Percentiles rank a stretch among this genome's conserved stretches.
Conservation (phyloP, 306 rosid species). For the Alnus rubra region DNA sequence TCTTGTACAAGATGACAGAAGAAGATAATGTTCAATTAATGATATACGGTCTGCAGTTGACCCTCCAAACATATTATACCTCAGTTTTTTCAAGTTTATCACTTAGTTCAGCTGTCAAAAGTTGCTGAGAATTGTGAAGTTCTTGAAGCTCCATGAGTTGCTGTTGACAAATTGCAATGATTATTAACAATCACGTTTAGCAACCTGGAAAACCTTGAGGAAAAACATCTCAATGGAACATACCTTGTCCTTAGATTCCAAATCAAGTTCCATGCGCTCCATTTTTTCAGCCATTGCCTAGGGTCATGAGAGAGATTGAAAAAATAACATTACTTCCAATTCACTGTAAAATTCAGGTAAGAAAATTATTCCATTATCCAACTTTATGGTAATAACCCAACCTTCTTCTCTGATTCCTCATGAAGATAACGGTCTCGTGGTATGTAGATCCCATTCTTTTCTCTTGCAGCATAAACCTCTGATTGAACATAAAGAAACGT, state of each 20-base stretch:
- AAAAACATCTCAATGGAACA: slow-evolving; percentile 28
- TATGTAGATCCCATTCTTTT: slow-evolving; percentile 97
- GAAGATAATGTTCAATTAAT: slow-evolving; percentile 19
- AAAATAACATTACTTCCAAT: slow-evolving; percentile 18
- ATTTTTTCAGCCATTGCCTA: slow-evolving; percentile 98
- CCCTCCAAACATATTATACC: slow-evolving; percentile 42
- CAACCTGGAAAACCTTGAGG: slow-evolving; percentile 6
- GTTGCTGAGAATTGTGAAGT: slow-evolving; percentile 83
- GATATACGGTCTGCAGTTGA: not conserved
- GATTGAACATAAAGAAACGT: slow-evolving; percentile 11
- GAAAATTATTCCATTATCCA: not conserved
- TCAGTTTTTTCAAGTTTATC: slow-evolving; percentile 86
- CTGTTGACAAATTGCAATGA: slow-evolving; percentile 51
- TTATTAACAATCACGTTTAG: slow-evolving; percentile 20
- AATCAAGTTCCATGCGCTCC: slow-evolving; percentile 93
- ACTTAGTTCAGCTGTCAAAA: slow-evolving; percentile 73
- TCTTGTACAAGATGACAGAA: slow-evolving; percentile 23
- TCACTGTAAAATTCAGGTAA: slow-evolving; percentile 11
- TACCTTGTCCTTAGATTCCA: slow-evolving; percentile 97
- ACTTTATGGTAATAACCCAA: slow-evolving; percentile 25
- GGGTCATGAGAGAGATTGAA: slow-evolving; percentile 18
- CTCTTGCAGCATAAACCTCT: slow-evolving; percentile 99
- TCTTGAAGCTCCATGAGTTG: slow-evolving; percentile 89
- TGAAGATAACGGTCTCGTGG: slow-evolving; percentile 98
- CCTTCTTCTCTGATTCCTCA: slow-evolving; percentile 99